Percentiles rank a stretch among this genome's conserved stretches.
Evolutionary conservation across 805 yeast genomes (phyloP).

Genomic region (Grigorovia humatica): DNA sequence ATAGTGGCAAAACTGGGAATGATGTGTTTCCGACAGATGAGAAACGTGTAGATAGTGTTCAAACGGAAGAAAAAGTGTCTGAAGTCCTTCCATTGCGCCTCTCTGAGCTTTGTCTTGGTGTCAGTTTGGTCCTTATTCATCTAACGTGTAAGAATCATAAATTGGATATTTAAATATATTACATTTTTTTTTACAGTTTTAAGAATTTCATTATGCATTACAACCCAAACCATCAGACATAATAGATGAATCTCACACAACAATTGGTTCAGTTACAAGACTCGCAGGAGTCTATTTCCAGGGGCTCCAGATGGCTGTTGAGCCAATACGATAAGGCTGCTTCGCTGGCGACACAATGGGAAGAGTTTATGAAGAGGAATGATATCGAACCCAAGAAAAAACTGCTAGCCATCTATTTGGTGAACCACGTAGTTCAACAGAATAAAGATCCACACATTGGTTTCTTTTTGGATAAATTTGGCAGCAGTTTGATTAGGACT

Average conservation of each 20-base stretch:
- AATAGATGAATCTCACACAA: constrained; percentile 21
- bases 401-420: constrained; percentile 22
- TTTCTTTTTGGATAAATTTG: constrained; percentile 23
- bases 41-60: constrained; percentile 52
- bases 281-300: constrained; percentile 27
- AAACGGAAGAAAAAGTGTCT: constrained; percentile 41
- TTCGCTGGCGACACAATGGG: constrained; percentile 21
- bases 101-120: not conserved
- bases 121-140: not conserved
- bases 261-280: constrained; percentile 24
- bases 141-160: not conserved
- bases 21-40: constrained; percentile 50
- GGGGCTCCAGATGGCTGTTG: constrained; percentile 27
- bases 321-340: constrained; percentile 20
- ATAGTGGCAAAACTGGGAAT: constrained; percentile 46
- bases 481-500: constrained; percentile 25
- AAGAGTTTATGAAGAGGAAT: constrained; percentile 15
- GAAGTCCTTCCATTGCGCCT: constrained; percentile 22
- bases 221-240: too few relatives aligned
- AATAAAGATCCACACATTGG: constrained; percentile 23
- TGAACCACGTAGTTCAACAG: constrained; percentile 28
- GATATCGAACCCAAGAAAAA: constrained; percentile 23
- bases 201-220: too few relatives aligned
- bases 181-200: too few relatives aligned
- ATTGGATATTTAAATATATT: too few relatives aligned